phyloP scores from a whole-genome alignment of 345 rosid genomes.

The Mallotus nudiflorus region DNA sequence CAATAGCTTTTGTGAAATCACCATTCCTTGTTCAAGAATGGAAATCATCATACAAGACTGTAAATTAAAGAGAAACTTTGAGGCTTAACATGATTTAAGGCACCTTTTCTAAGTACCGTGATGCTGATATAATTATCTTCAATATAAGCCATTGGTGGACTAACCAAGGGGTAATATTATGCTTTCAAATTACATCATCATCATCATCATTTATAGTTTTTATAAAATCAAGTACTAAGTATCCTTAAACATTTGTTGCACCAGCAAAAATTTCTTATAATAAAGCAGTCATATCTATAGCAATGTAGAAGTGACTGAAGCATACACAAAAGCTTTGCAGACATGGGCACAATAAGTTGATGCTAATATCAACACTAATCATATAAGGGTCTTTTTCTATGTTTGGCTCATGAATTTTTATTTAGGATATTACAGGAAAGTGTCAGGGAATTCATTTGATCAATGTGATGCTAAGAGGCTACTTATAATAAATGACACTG shows the following conservation, averaged over 20 bases:
- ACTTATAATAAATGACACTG: conserved; percentile 47
- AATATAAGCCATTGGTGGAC: conserved; percentile 83
- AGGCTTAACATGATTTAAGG: conserved; percentile 53
- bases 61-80: conserved; percentile 42
- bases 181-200: neutral
- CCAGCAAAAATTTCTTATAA: conserved; percentile 62
- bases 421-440: conserved; percentile 42
- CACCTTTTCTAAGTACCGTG: conserved; percentile 31
- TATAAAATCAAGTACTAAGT: neutral
- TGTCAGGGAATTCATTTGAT: conserved; percentile 61
- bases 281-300: conserved; percentile 58
- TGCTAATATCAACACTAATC: conserved; percentile 49
- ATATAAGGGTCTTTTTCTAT: conserved; percentile 47
- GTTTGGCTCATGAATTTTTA: no score
- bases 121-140: conserved; percentile 64
- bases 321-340: conserved; percentile 56
- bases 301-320: conserved; percentile 53
- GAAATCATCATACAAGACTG: conserved; percentile 28
- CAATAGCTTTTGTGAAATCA: conserved; percentile 57
- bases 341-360: conserved; percentile 85
- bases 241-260: conserved; percentile 1
- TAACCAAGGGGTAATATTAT: conserved; percentile 45
- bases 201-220: neutral
- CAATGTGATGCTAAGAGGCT: conserved; percentile 48
- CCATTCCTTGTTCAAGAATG: conserved; percentile 67